Conservation (phyloP, 208 protist species). For the Plasmodiophora brassicae region DNA sequence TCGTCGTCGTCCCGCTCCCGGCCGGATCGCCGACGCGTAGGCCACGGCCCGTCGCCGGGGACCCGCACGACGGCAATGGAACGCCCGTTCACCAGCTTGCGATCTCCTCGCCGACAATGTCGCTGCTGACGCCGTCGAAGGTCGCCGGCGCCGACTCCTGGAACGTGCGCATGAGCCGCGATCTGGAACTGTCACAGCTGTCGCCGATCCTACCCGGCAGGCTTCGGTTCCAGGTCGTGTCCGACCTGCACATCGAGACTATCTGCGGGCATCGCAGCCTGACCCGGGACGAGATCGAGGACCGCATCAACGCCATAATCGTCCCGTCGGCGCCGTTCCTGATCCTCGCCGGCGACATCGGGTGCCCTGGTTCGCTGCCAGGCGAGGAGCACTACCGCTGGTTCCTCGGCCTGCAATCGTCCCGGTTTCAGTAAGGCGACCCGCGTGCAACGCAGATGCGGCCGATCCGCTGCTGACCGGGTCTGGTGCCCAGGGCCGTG, state of each 20-base stretch:
- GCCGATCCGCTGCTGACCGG: background rate
- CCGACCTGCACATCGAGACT: background rate
- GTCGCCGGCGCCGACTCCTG: too few relatives aligned
- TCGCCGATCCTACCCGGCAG: too few relatives aligned
- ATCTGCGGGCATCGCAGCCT: background rate
- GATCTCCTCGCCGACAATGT: too few relatives aligned
- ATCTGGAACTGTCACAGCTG: too few relatives aligned
- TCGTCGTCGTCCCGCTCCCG: too few relatives aligned
- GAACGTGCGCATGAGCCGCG: too few relatives aligned
- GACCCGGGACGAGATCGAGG: constrained; percentile 17
- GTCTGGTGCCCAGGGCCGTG: background rate
- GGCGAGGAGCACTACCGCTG: background rate
- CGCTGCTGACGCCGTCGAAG: too few relatives aligned
- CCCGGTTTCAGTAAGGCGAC: background rate
- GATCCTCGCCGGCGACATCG: background rate
- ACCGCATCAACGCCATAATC: background rate
- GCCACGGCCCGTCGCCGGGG: too few relatives aligned
- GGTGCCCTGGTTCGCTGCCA: background rate
- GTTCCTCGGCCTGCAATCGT: background rate
- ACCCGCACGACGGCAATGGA: too few relatives aligned
- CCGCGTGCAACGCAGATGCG: too few relatives aligned
- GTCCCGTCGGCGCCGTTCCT: background rate
- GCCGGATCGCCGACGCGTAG: too few relatives aligned
- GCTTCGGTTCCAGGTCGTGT: background rate
- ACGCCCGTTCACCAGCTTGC: too few relatives aligned